Percentiles rank a stretch among this genome's conserved stretches.
Conservation (phyloP, 2,329 filamentous ascomycete genomes). For the Penicillium sp. region DNA sequence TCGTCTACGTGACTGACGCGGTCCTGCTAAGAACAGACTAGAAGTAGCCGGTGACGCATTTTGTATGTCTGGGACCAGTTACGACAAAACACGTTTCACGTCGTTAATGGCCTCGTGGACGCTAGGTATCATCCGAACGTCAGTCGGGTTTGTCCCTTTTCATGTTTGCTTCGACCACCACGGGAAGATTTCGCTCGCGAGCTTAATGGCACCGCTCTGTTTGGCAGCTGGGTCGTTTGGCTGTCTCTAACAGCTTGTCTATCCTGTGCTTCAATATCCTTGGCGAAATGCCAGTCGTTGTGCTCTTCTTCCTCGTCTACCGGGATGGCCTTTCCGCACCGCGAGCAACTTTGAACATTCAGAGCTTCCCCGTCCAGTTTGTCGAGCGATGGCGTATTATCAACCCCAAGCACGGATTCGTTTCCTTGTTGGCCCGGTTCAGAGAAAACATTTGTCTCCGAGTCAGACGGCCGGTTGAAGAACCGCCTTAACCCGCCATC, state of each 20-base stretch:
- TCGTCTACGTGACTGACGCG: not conserved
- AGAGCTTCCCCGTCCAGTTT: not conserved
- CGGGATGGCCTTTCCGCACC: conserved; percentile 68
- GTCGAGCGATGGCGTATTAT: not conserved
- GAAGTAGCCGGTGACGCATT: not conserved
- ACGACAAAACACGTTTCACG: not conserved
- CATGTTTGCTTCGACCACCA: conserved; percentile 34
- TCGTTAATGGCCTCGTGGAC: not conserved
- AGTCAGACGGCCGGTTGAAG: conserved; percentile 52
- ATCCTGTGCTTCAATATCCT: conserved; percentile 76
- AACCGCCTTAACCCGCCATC: conserved; percentile 62
- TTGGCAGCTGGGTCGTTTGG: conserved; percentile 21
- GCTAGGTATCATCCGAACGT: conserved; percentile 34
- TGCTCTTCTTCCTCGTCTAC: conserved; percentile 72
- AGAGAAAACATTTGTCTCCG: conserved; percentile 16
- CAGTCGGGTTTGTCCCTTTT: conserved; percentile 44
- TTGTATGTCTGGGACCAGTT: not conserved
- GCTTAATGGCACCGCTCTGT: conserved; percentile 22
- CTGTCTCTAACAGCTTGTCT: conserved; percentile 40
- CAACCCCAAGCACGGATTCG: not conserved
- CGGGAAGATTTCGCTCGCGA: conserved; percentile 33
- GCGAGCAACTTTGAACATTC: conserved; percentile 59
- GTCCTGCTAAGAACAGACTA: not conserved
- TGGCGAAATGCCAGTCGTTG: conserved; percentile 92
- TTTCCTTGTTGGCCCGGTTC: not conserved